Evolutionary conservation across 805 yeast species (phyloP).

Genomic region (Priceomyces castillae): DNA sequence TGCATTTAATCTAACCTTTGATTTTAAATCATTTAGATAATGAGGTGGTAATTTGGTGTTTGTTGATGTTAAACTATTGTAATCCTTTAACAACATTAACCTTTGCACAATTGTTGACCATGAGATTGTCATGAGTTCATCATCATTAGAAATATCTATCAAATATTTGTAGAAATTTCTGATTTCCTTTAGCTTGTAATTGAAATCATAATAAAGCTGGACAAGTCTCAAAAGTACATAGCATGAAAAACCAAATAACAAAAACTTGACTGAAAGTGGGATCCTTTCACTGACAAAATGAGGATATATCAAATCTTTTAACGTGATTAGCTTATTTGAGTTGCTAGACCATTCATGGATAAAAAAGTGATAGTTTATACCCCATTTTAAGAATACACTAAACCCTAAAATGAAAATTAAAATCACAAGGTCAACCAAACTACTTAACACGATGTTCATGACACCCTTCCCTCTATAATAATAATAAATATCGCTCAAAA

Average conservation of each 20-base stretch:
- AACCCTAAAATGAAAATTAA: constrained; percentile 77
- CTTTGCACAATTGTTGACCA: constrained; percentile 86
- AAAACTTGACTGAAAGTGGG: constrained; percentile 49
- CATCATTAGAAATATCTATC: constrained; percentile 64
- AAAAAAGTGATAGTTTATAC: constrained; percentile 59
- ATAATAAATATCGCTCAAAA: constrained; percentile 75
- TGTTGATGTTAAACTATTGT: constrained; percentile 65
- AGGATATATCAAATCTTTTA: constrained; percentile 32
- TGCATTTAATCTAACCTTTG: constrained; percentile 78
- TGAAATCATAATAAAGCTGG: constrained; percentile 58
- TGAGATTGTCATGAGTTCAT: constrained; percentile 85
- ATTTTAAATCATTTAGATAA: constrained; percentile 52
- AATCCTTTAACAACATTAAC: constrained; percentile 70
- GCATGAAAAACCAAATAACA: constrained; percentile 58
- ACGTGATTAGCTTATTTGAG: constrained; percentile 22
- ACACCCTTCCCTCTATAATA: constrained; percentile 87
- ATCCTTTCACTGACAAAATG: constrained; percentile 46
- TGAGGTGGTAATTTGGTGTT: constrained; percentile 21
- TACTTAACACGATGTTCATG: constrained; percentile 67
- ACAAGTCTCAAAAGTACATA: constrained; percentile 51
- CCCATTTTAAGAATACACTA: constrained; percentile 75
- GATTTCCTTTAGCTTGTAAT: constrained; percentile 66
- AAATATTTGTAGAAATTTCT: constrained; percentile 72
- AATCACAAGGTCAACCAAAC: constrained; percentile 66
- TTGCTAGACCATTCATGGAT: constrained; percentile 22